Evolutionary conservation across 805 yeast genomes (phyloP).

Genomic region (Candida silvicultrix): DNA sequence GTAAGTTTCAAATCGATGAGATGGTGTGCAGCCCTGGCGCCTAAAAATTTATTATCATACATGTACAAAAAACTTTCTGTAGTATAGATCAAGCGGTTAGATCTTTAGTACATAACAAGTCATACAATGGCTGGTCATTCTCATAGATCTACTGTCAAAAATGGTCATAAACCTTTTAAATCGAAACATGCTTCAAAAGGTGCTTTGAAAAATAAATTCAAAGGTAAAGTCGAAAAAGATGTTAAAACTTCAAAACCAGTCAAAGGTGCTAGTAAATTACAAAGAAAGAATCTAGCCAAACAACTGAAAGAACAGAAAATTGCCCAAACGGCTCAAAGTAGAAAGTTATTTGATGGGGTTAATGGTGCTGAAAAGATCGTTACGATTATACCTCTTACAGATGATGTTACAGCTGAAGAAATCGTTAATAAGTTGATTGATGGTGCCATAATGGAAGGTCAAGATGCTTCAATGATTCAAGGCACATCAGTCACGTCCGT

Average conservation of each 20-base stretch:
- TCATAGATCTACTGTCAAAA: slow-evolving; percentile 80
- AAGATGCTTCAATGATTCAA: slow-evolving; percentile 26
- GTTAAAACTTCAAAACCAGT: slow-evolving; percentile 26
- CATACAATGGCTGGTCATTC: slow-evolving; percentile 62
- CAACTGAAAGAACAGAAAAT: slow-evolving; percentile 77
- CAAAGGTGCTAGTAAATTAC: slow-evolving; percentile 38
- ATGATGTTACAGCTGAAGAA: slow-evolving; percentile 53
- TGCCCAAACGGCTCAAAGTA: slow-evolving; percentile 44
- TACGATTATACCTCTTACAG: slow-evolving; percentile 72
- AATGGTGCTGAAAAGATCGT: slow-evolving; percentile 80
- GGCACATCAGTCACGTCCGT: slow-evolving; percentile 47
- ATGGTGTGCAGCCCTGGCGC: background rate
- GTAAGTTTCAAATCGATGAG: background rate
- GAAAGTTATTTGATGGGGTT: slow-evolving; percentile 73
- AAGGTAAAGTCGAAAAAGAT: slow-evolving; percentile 83
- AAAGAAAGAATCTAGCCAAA: slow-evolving; percentile 71
- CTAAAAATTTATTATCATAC: background rate
- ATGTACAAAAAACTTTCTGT: background rate
- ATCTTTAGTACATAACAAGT: too few species aligned
- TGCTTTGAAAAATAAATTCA: slow-evolving; percentile 68
- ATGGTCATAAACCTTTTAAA: slow-evolving; percentile 85
- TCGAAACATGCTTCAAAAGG: slow-evolving; percentile 89
- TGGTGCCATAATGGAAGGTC: slow-evolving; percentile 25
- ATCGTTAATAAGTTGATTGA: slow-evolving; percentile 49
- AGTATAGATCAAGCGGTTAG: background rate